phyloP scores from a whole-genome alignment of 2,329 filamentous ascomycete species.

The Venturia pyrina region DNA sequence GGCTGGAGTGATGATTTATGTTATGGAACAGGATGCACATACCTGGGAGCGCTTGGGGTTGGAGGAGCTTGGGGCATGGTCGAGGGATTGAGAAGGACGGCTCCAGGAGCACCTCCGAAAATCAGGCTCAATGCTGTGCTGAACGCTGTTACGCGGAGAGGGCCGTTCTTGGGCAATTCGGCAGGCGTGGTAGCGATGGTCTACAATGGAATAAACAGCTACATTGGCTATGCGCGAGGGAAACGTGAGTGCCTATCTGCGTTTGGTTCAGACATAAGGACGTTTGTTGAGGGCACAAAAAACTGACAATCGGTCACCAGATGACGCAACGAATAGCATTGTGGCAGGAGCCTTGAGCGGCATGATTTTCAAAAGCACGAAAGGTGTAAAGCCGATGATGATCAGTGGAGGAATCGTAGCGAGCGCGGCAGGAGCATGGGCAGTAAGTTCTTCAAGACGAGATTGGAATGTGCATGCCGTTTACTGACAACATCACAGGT shows the following conservation, averaged over 20 bases:
- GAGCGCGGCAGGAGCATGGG: slow-evolving; percentile 75
- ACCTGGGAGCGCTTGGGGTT: slow-evolving; percentile 67
- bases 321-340: slow-evolving; percentile 79
- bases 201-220: slow-evolving; percentile 63
- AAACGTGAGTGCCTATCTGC: slow-evolving; percentile 20
- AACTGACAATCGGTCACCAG: slow-evolving; percentile 5
- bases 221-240: slow-evolving; percentile 28
- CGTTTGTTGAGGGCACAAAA: not conserved
- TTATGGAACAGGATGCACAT: slow-evolving; percentile 93
- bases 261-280: not conserved
- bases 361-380: slow-evolving; percentile 93
- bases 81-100: slow-evolving; percentile 70
- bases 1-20: slow-evolving; percentile 98
- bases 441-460: slow-evolving; percentile 53
- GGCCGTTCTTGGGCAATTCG: slow-evolving; percentile 92
- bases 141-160: slow-evolving; percentile 85
- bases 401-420: slow-evolving; percentile 89
- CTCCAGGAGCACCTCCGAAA: slow-evolving; percentile 69
- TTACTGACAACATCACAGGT: slow-evolving; percentile 2
- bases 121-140: slow-evolving; percentile 87
- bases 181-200: slow-evolving; percentile 91
- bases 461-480: not conserved
- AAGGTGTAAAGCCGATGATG: slow-evolving; percentile 82
- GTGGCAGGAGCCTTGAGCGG: slow-evolving; percentile 78
- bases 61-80: slow-evolving; percentile 89